Conservation (phyloP, 306 rosid genomes). For the Cicer cuneatum region DNA sequence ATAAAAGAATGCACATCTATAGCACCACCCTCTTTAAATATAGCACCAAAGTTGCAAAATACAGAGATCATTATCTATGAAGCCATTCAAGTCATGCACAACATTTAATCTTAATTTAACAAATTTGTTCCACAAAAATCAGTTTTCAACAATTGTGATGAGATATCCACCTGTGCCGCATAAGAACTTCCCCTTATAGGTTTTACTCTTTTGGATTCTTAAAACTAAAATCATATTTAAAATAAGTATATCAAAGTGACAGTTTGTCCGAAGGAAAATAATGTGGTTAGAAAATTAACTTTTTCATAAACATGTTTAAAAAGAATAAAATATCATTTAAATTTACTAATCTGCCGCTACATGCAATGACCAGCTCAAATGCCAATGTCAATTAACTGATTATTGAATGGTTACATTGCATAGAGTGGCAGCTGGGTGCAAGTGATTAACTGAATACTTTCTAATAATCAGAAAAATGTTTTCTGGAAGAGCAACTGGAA, state of each 20-base stretch:
- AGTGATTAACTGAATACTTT: background rate
- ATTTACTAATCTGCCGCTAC: background rate
- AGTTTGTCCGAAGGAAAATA: conserved; percentile 18
- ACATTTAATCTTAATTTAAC: conserved; percentile 17
- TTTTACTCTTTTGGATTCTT: conserved; percentile 9
- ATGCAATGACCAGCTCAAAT: conserved; percentile 23
- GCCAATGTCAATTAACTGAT: background rate
- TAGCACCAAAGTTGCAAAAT: conserved; percentile 3
- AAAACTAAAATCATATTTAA: background rate
- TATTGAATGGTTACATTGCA: background rate
- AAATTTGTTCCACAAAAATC: background rate
- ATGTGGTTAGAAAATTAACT: background rate
- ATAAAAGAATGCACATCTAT: background rate
- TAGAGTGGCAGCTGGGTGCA: conserved; percentile 8
- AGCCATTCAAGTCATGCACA: background rate
- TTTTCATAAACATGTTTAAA: background rate
- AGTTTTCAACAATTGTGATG: background rate
- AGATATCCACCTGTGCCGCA: background rate
- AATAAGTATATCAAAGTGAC: background rate
- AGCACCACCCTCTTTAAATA: background rate
- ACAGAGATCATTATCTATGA: background rate
- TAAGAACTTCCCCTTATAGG: background rate
- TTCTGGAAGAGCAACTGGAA: background rate
- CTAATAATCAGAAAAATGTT: conserved; percentile 3
- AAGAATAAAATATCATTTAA: background rate